Evolutionary conservation across 2,329 filamentous ascomycete genomes (phyloP).

Genomic region (Apiospora arundinis): DNA sequence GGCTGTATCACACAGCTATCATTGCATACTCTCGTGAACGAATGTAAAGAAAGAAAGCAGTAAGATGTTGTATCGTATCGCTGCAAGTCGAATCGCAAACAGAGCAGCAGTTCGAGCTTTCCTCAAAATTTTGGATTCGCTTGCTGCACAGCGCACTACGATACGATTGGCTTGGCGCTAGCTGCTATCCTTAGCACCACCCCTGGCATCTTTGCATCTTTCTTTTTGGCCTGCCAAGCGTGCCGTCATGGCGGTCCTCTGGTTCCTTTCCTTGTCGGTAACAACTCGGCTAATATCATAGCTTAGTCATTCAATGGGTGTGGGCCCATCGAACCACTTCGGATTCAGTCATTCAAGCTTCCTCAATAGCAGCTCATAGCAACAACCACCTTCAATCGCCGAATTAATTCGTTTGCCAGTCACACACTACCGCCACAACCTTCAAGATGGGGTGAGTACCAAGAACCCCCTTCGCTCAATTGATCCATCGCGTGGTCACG

Average conservation of each 20-base stretch:
- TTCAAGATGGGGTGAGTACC: slow-evolving; percentile 50
- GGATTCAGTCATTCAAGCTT: slow-evolving; percentile 25
- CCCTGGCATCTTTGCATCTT: neutral
- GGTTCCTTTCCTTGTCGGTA: slow-evolving; percentile 8
- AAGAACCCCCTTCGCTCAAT: neutral
- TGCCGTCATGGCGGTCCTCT: neutral
- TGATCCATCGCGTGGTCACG: neutral
- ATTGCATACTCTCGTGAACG: neutral
- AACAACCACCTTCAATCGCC: slow-evolving; percentile 29
- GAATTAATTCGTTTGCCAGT: slow-evolving; percentile 30
- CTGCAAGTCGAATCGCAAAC: neutral
- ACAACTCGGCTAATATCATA: slow-evolving; percentile 17
- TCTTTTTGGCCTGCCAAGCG: neutral
- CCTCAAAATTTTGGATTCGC: neutral
- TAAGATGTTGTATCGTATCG: neutral
- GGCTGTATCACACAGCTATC: neutral
- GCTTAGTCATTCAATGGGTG: slow-evolving; percentile 26
- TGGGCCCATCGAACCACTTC: slow-evolving; percentile 16
- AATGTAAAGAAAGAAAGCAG: neutral
- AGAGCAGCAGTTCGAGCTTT: neutral
- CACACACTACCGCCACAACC: slow-evolving; percentile 35
- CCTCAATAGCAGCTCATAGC: slow-evolving; percentile 27
- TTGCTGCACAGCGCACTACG: neutral
- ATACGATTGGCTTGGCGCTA: neutral
- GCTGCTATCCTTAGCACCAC: neutral